Base-by-base conservation (phyloP, 805 yeast species). In the Zygosaccharomyces kombuchaensis region DNA sequence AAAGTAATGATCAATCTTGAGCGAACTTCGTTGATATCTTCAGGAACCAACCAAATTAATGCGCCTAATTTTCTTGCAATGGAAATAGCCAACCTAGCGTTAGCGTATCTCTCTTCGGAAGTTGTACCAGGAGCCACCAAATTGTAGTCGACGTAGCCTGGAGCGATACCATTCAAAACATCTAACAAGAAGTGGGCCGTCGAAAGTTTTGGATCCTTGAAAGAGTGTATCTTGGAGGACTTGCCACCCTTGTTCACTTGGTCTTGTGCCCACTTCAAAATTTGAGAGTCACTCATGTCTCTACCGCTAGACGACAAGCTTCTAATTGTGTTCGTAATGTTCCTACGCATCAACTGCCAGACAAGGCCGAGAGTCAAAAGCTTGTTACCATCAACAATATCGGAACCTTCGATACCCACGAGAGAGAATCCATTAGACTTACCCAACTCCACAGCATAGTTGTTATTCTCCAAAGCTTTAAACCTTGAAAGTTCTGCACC, bases 11-110 rank as follows among this genome's bases (percentile, higher is more conserved):
- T 86, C 71, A 93, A 81, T 67, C 98, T 81, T 36, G 96, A 78
- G 69, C 98, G 85, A 36, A 93, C 97, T 71, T 91, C 98, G 59
- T 83, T 86, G 60, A 93, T 93, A 71, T 93, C 99, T 68, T 93
- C 99, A n/a, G 99, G 99, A n/a, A 93, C 96, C 57, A 93, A 77
- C 97, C 97, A 93, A 61, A 93, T 93, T 65, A 93, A 80, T 34
- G 96, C 99, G 51, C 99, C 99, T 57, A 93, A 73, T 69, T 93
- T 93, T 77, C 99, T 85, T 29, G 99, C 99, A 61, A 93, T 93
- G 2, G 98, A 93, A 64, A 93, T 93, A 16, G 99, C 99, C 65
- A 93, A 78, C 73, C 87, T 85, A 16, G 98, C 99, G 65, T 93
- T 93, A 34, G 96, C 95, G 63, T 88, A 88, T 62, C 76, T 79